Conservation (phyloP, 1,284 basidiomycete species). For the Melampsora larici-populina region DNA sequence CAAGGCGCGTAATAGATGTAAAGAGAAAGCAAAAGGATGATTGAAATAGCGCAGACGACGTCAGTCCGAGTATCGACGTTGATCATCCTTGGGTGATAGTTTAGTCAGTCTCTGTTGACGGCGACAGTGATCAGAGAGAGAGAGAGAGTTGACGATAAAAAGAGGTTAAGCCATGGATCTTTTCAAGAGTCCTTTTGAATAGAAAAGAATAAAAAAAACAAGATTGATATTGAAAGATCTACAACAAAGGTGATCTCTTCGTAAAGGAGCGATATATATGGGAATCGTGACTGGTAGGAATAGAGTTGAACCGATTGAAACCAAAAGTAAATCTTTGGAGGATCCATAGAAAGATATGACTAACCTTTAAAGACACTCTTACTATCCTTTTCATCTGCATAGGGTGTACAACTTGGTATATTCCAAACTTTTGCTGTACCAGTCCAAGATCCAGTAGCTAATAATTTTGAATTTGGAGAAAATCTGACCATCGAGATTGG, state of each 20-base stretch:
- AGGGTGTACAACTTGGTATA: conserved; percentile 64
- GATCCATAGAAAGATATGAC: neutral
- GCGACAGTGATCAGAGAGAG: neutral
- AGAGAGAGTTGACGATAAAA: conserved; percentile 20
- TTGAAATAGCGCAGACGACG: conserved; percentile 28
- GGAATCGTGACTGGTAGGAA: neutral
- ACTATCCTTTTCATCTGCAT: conserved; percentile 41
- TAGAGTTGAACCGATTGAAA: neutral
- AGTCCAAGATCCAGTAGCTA: conserved; percentile 94
- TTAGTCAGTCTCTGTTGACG: too few species aligned
- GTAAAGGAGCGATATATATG: too few species aligned
- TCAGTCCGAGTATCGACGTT: conserved; percentile 28
- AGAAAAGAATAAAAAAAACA: neutral
- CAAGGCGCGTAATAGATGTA: neutral
- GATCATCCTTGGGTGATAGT: neutral
- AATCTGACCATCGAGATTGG: conserved; percentile 92
- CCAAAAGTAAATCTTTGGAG: neutral
- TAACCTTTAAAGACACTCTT: conserved; percentile 42
- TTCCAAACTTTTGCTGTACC: conserved; percentile 93
- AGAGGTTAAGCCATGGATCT: too few species aligned
- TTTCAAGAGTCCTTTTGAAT: neutral
- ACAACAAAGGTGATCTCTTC: neutral
- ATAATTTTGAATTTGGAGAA: conserved; percentile 78
- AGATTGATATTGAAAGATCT: neutral
- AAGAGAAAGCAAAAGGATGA: neutral